These are phyloP conservation scores for Sanghuangporus baumii DNA, from an alignment of 1,284 basidiomycete genomes.

Conservation along the genomic window DNA sequence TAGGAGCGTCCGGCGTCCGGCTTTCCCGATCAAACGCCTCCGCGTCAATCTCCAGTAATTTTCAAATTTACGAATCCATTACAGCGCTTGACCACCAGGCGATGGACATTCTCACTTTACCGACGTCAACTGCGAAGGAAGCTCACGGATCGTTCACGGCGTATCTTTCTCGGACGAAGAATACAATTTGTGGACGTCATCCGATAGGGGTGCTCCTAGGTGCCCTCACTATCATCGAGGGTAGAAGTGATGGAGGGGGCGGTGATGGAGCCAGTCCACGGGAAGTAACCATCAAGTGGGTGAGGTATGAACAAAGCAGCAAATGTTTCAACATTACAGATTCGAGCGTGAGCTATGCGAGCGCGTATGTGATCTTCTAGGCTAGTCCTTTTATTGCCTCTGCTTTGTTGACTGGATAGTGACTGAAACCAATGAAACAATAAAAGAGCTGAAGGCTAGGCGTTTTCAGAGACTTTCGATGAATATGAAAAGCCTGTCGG, in stretches of 20 bases:
- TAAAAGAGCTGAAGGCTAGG: too few relatives aligned
- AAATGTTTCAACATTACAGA: slow-evolving; percentile 63
- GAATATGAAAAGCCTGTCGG: too few relatives aligned
- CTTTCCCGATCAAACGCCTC: slow-evolving; percentile 43
- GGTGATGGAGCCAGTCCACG: slow-evolving; percentile 21
- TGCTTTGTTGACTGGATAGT: neutral
- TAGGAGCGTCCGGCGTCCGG: slow-evolving; percentile 40
- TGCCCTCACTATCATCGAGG: slow-evolving; percentile 45
- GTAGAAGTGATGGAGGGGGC: slow-evolving; percentile 22
- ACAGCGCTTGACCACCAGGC: slow-evolving; percentile 72
- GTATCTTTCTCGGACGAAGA: slow-evolving; percentile 81
- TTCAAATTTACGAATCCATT: slow-evolving; percentile 70
- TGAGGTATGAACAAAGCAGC: slow-evolving; percentile 90
- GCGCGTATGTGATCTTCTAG: slow-evolving; percentile 66
- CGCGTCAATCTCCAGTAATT: slow-evolving; percentile 33
- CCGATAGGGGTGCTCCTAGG: slow-evolving; percentile 91
- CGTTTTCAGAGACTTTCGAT: too few relatives aligned
- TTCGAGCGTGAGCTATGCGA: slow-evolving; percentile 94
- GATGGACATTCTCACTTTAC: slow-evolving; percentile 65
- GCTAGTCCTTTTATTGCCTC: neutral
- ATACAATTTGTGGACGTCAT: slow-evolving; percentile 96
- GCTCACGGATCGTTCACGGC: slow-evolving; percentile 63
- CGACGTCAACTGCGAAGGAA: slow-evolving; percentile 43
- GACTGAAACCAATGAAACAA: neutral
- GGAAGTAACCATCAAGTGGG: slow-evolving; percentile 60